phyloP scores from a whole-genome alignment of 2,329 filamentous ascomycete genomes.

The Colletotrichum spinosum region DNA sequence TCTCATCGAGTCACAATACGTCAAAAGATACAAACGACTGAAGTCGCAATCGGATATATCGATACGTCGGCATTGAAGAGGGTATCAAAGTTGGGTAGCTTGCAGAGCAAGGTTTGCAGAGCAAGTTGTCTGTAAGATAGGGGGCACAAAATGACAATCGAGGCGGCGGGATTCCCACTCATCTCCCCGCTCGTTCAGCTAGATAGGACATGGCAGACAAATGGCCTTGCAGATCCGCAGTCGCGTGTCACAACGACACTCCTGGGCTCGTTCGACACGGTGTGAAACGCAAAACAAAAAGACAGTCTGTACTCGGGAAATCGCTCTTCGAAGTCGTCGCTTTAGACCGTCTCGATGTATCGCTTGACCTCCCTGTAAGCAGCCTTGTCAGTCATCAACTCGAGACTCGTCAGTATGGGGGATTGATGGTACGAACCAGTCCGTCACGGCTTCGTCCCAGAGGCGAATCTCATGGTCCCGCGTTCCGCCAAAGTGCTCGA shows the following conservation, averaged over 20 bases:
- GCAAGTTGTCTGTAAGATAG: neutral
- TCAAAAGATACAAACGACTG: neutral
- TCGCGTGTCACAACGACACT: conserved; percentile 22
- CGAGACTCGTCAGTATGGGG: too few species aligned
- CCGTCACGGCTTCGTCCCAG: conserved; percentile 96
- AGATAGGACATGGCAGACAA: neutral
- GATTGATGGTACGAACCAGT: conserved; percentile 76
- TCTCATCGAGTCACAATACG: neutral
- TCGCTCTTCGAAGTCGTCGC: conserved; percentile 2
- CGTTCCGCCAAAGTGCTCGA: conserved; percentile 94
- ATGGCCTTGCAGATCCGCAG: conserved; percentile 2
- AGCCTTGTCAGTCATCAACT: neutral
- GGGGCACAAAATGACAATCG: conserved; percentile 1
- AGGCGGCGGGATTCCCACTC: conserved; percentile 6
- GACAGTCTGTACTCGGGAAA: conserved; percentile 5
- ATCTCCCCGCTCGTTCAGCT: neutral
- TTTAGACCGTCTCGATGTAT: conserved; percentile 80
- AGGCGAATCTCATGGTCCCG: conserved; percentile 89
- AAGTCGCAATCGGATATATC: conserved; percentile 7
- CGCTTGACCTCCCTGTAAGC: conserved; percentile 77
- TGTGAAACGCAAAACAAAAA: conserved; percentile 3
- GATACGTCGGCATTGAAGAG: conserved; percentile 27
- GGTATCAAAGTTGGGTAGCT: conserved; percentile 32
- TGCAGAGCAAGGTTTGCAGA: neutral
- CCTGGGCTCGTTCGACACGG: conserved; percentile 6